Percentiles rank a stretch among this genome's conserved stretches.
Evolutionary conservation across 805 yeast genomes (phyloP).

Genomic region (Pichia sporocuriosa): DNA sequence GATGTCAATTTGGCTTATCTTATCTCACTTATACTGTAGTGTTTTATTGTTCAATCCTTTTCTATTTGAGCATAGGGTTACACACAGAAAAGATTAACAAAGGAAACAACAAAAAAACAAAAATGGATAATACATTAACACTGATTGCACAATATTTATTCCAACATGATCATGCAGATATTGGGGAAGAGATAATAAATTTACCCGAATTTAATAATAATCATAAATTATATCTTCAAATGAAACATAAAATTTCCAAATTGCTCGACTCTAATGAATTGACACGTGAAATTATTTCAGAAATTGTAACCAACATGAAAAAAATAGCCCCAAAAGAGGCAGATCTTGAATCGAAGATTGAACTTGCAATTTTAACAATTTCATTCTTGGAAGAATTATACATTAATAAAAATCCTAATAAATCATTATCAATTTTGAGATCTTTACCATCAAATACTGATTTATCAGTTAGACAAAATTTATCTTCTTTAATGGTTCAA

Average conservation of each 20-base stretch:
- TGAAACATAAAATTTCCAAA: not conserved
- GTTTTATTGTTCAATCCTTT: not conserved
- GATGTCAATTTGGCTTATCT: too few relatives aligned
- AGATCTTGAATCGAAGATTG: not conserved
- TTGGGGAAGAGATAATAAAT: slow-evolving; percentile 1
- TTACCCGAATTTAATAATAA: slow-evolving; percentile 4
- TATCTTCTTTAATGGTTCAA: slow-evolving; percentile 4
- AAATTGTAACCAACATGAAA: not conserved
- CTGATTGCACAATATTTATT: slow-evolving; percentile 9
- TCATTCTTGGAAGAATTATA: slow-evolving; percentile 7
- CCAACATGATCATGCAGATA: not conserved
- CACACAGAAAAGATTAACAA: not conserved
- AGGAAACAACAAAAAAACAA: too few relatives aligned
- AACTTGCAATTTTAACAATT: slow-evolving; percentile 1
- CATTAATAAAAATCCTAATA: slow-evolving; percentile 5
- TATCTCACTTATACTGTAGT: too few relatives aligned
- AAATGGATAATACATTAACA: slow-evolving; percentile 5
- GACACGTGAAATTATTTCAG: not conserved
- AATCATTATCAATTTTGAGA: slow-evolving; percentile 1
- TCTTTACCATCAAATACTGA: slow-evolving; percentile 8
- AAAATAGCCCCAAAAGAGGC: not conserved
- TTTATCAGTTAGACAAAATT: slow-evolving; percentile 7
- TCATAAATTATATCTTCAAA: not conserved
- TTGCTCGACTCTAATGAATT: not conserved
- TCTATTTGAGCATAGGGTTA: not conserved